These are phyloP conservation scores for Novymonas esmeraldas DNA, from an alignment of 208 protist genomes.

Conservation along the genomic window DNA sequence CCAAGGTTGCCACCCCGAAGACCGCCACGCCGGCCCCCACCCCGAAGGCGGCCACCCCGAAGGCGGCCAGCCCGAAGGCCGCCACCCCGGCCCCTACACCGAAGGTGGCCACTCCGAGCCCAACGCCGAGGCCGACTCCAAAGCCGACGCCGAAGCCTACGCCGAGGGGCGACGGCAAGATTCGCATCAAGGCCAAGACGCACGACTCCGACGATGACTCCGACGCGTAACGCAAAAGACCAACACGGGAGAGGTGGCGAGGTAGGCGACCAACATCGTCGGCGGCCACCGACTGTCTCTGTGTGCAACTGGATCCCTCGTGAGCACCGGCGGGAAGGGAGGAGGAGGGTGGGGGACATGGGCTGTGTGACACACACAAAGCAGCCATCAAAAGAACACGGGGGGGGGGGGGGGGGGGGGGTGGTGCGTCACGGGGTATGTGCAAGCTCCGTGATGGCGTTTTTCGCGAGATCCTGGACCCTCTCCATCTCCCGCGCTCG, in stretches of 20 bases:
- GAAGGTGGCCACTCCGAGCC: background rate
- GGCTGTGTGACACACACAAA: no score
- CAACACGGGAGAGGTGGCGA: background rate
- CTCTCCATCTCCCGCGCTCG: no score
- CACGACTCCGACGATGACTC: slow-evolving; percentile 28
- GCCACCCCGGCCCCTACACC: background rate
- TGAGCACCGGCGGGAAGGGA: no score
- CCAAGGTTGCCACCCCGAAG: background rate
- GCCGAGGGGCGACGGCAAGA: slow-evolving; percentile 17
- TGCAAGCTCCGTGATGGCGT: no score
- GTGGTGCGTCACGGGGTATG: no score
- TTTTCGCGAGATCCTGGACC: no score
- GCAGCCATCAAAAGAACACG: no score
- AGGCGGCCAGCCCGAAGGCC: background rate
- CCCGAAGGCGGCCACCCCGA: slow-evolving; percentile 3
- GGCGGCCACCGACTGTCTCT: no score
- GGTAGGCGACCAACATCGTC: no score
- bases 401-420: no score
- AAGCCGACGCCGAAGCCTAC: background rate
- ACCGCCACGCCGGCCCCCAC: background rate
- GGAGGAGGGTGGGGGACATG: no score
- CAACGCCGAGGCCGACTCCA: background rate
- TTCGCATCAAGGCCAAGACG: slow-evolving; percentile 21
- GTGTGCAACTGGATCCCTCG: no score
- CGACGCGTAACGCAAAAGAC: slow-evolving; percentile 15